These are phyloP conservation scores for Hammondia hammondi DNA, from an alignment of 169 alveolate species.

Conservation along the genomic window DNA sequence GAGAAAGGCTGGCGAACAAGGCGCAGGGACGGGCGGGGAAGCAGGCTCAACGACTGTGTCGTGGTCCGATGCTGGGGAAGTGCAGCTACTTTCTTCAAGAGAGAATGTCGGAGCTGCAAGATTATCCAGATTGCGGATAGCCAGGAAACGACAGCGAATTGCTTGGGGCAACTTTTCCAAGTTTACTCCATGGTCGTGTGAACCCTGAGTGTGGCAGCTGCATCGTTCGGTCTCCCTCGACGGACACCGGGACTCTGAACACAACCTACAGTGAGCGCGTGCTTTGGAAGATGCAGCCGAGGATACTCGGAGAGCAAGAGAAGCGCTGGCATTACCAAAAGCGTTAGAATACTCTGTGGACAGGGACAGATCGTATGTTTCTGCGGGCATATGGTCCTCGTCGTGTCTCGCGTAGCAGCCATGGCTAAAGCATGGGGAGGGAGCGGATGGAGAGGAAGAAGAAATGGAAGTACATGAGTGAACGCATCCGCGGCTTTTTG, in stretches of 20 bases:
- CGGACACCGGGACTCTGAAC: neutral
- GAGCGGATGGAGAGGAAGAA: neutral
- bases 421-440: neutral
- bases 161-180: constrained; percentile 15
- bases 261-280: neutral
- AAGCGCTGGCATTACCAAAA: neutral
- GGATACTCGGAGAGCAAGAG: neutral
- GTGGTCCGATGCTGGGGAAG: neutral
- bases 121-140: neutral
- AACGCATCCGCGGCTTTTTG: neutral
- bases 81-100: neutral
- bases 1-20: neutral
- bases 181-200: neutral
- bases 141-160: neutral
- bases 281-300: neutral
- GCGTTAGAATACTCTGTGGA: constrained; percentile 14
- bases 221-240: neutral
- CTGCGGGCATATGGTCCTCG: neutral
- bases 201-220: neutral
- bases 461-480: neutral
- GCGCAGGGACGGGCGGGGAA: neutral
- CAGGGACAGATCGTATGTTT: neutral
- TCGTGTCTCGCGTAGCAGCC: neutral
- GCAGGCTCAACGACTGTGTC: neutral
- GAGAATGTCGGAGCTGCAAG: constrained; percentile 6